These are phyloP conservation scores for Endogone sp. DNA, from an alignment of 192 early-diverging fungal species.

Conservation along the genomic window DNA sequence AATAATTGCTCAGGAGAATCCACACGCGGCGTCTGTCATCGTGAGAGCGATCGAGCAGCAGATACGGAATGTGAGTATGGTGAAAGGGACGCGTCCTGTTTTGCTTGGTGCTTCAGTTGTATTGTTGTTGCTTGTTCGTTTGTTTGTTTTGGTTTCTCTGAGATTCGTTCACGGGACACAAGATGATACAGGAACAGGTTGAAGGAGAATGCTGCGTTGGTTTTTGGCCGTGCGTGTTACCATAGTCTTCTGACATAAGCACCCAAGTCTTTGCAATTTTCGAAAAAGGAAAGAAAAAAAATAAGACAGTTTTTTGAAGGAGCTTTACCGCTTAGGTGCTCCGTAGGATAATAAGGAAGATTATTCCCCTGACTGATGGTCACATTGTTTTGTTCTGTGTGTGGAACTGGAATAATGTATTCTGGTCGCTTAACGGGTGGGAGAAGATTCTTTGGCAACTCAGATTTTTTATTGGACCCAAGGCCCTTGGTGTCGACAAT, in stretches of 20 bases:
- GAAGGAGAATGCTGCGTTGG: too few relatives aligned
- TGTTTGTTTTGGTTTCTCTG: too few relatives aligned
- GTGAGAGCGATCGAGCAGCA: conserved; percentile 70
- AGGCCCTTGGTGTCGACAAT: too few relatives aligned
- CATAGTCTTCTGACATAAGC: not conserved
- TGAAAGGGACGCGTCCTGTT: not conserved
- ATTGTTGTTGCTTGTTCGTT: too few relatives aligned
- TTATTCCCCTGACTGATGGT: not conserved
- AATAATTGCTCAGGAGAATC: conserved; percentile 75
- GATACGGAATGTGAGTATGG: conserved; percentile 41
- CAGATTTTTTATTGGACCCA: too few relatives aligned
- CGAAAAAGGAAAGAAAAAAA: not conserved
- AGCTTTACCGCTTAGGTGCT: not conserved
- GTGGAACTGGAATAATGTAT: not conserved
- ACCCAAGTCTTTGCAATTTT: not conserved
- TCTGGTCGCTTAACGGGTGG: not conserved
- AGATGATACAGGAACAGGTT: too few relatives aligned
- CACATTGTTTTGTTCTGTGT: not conserved
- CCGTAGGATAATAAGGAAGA: not conserved
- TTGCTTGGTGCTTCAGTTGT: not conserved
- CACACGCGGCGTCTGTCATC: conserved; percentile 60
- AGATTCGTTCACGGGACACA: too few relatives aligned
- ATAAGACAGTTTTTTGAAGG: not conserved
- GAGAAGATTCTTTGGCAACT: not conserved
- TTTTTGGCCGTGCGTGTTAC: not conserved